Conservation (phyloP, 768 basidiomycete genomes). For the Psilocybe azurescens region DNA sequence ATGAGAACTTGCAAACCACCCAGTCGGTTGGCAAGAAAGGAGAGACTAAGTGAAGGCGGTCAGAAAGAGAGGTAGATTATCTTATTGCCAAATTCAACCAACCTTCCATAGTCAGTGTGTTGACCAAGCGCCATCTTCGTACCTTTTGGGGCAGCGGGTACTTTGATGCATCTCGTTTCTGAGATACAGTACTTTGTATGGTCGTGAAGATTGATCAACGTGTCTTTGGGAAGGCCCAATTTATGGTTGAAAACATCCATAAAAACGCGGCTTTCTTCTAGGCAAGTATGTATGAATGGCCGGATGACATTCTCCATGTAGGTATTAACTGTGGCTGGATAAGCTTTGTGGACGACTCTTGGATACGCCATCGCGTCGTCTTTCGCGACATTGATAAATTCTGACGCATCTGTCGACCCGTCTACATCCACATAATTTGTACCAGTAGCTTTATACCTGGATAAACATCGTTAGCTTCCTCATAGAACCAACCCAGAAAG, state of each 20-base stretch:
- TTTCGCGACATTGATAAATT: constrained; percentile 68
- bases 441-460: constrained; percentile 61
- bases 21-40: constrained; percentile 66
- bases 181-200: constrained; percentile 51
- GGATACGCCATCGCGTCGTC: constrained; percentile 70
- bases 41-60: constrained; percentile 34
- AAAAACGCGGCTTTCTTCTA: constrained; percentile 55
- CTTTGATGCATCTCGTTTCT: constrained; percentile 57
- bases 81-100: constrained; percentile 18
- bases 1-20: constrained; percentile 70
- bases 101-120: constrained; percentile 71
- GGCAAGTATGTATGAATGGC: constrained; percentile 58
- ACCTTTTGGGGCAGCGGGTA: constrained; percentile 41
- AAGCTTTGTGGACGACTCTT: constrained; percentile 48
- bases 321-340: constrained; percentile 54
- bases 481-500: background rate
- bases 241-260: constrained; percentile 56
- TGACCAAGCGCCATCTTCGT: constrained; percentile 46
- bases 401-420: constrained; percentile 57
- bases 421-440: constrained; percentile 60
- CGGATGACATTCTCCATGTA: constrained; percentile 50
- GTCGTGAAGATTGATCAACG: constrained; percentile 47
- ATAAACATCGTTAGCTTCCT: constrained; percentile 4
- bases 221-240: constrained; percentile 54
- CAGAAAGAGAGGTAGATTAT: too few species aligned